Base-by-base conservation (phyloP, 164 flowering plant species). In the Protea cynaroides region DNA sequence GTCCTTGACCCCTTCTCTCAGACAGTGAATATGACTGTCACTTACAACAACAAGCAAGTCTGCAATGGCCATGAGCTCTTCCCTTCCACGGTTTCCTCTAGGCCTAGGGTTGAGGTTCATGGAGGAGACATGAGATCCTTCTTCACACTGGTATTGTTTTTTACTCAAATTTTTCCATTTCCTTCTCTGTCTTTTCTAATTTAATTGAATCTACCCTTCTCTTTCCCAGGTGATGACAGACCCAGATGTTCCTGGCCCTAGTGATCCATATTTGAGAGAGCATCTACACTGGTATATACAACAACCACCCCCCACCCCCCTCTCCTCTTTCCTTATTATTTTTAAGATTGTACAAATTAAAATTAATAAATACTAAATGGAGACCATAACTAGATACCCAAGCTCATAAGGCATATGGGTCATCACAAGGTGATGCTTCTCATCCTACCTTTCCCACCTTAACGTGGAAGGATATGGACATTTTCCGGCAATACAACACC, bases 241-340 rank as follows among this genome's bases (percentile, higher is more conserved):
- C 73, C 96, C 95, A 24, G 97, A 91, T 85, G 93, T 83, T 75
- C 95, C 95, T 62, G 91, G 93, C 58, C 95, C 96, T 34, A 91
- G 97, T 72, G 93, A 88, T 66, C 96, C 97, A 63, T 88, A 85
- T 59, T 81, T 87, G 53, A 83, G 75, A 76, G 97, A 91, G 74
- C 93, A 84, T 78, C 67, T 89, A 62, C 96, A 91, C 84, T 91
- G 97, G 97, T 91, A 90, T 47, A 19, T 15, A 23, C 49, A 18
- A 8, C 6, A 47, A 14, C 29, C 3, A 50, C 57, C 2, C 3
- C 46, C 24, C n/a, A n/a, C 25, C 19, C 25, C 38, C 25, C 2
- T 1, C 18, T 1, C 25, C 19, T 7, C 36, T 8, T 8, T 9
- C 34, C 4, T 4, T 4, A 1, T 29, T 29, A 29, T 29, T 29